These are phyloP conservation scores for Bocquillonia castaneifolia DNA, from an alignment of 441 rosid genomes.

Conservation along the genomic window DNA sequence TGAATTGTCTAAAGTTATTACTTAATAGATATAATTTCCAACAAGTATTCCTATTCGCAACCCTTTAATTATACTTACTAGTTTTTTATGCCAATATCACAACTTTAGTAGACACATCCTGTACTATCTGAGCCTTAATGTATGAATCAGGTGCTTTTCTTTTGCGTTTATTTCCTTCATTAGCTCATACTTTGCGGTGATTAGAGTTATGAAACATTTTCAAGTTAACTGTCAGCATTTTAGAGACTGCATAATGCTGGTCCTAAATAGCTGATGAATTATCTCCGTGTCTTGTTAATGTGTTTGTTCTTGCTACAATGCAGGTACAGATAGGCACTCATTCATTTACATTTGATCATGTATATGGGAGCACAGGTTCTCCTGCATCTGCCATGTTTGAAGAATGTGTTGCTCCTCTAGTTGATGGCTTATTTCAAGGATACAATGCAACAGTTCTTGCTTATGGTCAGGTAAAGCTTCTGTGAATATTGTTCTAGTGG, in stretches of 20 bases:
- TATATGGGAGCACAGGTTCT: constrained; percentile 76
- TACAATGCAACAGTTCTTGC: constrained; percentile 98
- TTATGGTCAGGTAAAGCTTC: constrained; percentile 79
- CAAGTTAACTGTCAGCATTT: too few relatives aligned
- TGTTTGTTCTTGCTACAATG: constrained; percentile 17
- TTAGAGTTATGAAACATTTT: neutral
- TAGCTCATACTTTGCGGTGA: neutral
- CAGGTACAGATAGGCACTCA: constrained; percentile 94
- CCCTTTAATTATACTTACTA: neutral
- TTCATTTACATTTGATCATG: constrained; percentile 95
- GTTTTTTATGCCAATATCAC: neutral
- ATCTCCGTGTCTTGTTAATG: neutral
- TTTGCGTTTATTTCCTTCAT: too few relatives aligned
- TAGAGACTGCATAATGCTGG: too few relatives aligned
- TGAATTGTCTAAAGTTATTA: neutral
- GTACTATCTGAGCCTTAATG: neutral
- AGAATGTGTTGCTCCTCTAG: constrained; percentile 77
- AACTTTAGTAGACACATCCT: neutral
- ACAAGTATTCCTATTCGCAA: neutral
- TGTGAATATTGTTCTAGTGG: constrained; percentile 12
- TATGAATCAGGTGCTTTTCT: too few relatives aligned
- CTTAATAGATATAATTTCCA: neutral
- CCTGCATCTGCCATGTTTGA: constrained; percentile 76
- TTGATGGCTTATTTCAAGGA: constrained; percentile 96
- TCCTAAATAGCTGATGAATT: neutral